Percentiles rank a stretch among this genome's conserved stretches.
Conservation (phyloP, 2,329 filamentous ascomycete genomes). For the Fusarium piperis region DNA sequence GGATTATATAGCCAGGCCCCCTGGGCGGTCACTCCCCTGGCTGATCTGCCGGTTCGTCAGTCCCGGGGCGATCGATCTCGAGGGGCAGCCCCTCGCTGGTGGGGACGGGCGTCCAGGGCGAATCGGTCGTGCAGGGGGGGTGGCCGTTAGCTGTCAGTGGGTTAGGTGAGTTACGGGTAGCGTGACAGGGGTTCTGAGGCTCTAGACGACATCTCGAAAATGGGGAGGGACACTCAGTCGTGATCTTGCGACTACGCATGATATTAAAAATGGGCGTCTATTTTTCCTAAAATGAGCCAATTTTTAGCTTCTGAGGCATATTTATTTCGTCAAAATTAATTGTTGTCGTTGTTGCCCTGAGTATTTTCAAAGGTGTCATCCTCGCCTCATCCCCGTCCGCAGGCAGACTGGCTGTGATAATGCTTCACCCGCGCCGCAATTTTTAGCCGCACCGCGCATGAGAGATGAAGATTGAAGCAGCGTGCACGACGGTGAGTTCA, state of each 20-base stretch:
- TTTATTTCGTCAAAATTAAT: neutral
- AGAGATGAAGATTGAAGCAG: rapidly evolving
- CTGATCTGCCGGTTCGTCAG: constrained; percentile 24
- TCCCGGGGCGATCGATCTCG: neutral
- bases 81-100: neutral
- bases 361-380: neutral
- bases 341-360: constrained; percentile 33
- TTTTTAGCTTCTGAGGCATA: constrained; percentile 7
- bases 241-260: constrained; percentile 12
- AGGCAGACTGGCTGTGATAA: neutral
- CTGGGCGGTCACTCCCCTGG: constrained; percentile 14
- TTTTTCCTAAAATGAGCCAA: neutral
- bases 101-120: neutral
- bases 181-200: neutral
- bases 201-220: constrained; percentile 8
- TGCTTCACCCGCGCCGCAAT: neutral
- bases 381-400: neutral
- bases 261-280: neutral
- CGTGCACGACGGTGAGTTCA: rapidly evolving
- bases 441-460: neutral
- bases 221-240: constrained; percentile 8
- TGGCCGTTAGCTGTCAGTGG: constrained; percentile 4
- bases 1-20: neutral
- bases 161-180: constrained; percentile 2
- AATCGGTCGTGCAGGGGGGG: neutral